A percentile compares a stretch with the other conserved stretches of the same genome.
phyloP scores from a whole-genome alignment of 129 eudicot genomes.

The Tagetes patula region DNA sequence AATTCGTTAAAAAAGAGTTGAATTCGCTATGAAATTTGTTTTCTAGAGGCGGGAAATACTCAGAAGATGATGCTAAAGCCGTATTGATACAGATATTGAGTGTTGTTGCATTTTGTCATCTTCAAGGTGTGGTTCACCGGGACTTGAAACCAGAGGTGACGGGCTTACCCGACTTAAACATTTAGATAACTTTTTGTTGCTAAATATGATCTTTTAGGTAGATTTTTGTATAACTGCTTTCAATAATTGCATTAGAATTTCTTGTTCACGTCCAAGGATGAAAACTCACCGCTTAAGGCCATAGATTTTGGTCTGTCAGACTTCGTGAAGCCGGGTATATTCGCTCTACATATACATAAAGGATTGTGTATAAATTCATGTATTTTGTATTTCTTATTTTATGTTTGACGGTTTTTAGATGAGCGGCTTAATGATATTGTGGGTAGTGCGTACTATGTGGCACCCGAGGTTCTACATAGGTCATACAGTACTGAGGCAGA shows the following conservation, averaged over 20 bases:
- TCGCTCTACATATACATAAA: background rate
- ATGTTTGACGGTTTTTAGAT: constrained; percentile 49
- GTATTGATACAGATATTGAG: constrained; percentile 78
- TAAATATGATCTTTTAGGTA: background rate
- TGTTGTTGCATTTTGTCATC: constrained; percentile 91
- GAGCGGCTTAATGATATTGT: constrained; percentile 95
- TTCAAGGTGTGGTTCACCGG: constrained; percentile 98
- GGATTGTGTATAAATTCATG: background rate
- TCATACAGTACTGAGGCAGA: constrained; percentile 93
- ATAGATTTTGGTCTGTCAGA: constrained; percentile 97
- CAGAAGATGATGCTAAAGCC: constrained; percentile 90
- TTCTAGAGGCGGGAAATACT: constrained; percentile 86
- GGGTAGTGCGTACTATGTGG: constrained; percentile 95
- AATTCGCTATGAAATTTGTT: background rate
- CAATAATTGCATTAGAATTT: constrained; percentile 65
- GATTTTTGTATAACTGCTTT: constrained; percentile 7
- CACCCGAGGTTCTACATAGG: constrained; percentile 97
- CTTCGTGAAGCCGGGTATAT: constrained; percentile 79
- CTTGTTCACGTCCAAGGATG: constrained; percentile 81
- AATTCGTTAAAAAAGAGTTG: background rate
- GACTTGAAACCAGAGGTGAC: constrained; percentile 94
- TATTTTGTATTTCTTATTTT: constrained; percentile 3
- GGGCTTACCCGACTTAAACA: background rate
- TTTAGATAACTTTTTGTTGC: background rate
- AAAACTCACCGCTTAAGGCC: constrained; percentile 75